Base-by-base conservation (phyloP, 805 yeast genomes). In the Clavispora phyllophila region DNA sequence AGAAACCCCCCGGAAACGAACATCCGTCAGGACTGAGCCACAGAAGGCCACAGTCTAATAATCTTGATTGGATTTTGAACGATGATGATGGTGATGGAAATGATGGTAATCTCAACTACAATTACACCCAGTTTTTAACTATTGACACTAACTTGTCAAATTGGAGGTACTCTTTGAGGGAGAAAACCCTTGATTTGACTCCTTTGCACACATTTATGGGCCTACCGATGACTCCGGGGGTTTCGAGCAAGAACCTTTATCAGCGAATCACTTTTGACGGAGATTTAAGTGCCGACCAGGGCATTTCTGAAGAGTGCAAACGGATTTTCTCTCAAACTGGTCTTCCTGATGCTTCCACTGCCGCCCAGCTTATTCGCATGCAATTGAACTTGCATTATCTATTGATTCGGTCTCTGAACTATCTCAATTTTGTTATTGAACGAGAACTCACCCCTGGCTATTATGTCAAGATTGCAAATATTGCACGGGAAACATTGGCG, bases 41-140 rank as follows among this genome's bases (percentile, higher is more conserved):
- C 13, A 47, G 51, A 5, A 50, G 54, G 35, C 45, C 43, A 12
- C 52, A 54, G 19, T 51, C 49, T n/a, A 47, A 46, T 29, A 53
- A 50, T 32, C 55, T 70, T 23, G 74, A 70, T 45, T 68, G 73
- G 72, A 68, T 70, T 19, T 56, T 69, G 36, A 68, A 68, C 44
- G 73, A 70, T 45, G 73, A 69, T 47, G 75, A 68, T 47, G 75
- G 75, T 18, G 75, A 70, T 47, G 74, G 75, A 6, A 70, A 68
- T 45, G 75, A 70, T 49, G 75, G 75, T 4, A 70, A 70, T 42
- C 61, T 70, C 47, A 70, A 70, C 43, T 70, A 70, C 53, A 70
- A 70, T 45, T 70, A 64, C 46, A 62, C 62, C 39, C 75, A 70
- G 43, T 70, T 70, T 43, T 55, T 65, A 29, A 63, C 64, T 9